phyloP scores from a whole-genome alignment of 495 filamentous ascomycete genomes.

The Aspergillus affinis region DNA sequence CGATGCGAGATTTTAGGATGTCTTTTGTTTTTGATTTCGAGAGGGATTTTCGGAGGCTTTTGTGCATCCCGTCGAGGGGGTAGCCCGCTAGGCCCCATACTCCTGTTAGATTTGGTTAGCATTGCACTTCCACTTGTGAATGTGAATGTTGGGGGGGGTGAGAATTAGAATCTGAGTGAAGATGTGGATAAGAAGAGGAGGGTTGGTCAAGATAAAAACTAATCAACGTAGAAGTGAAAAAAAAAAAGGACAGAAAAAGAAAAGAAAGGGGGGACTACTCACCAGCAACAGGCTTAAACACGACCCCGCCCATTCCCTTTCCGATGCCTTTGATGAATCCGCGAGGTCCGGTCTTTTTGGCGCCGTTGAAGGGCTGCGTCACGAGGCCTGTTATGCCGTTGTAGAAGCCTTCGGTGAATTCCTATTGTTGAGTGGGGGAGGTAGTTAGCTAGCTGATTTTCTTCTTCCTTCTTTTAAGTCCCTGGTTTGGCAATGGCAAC shows the following conservation, averaged over 20 bases:
- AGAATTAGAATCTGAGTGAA: not conserved
- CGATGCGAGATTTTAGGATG: constrained; percentile 68
- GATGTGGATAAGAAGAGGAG: not conserved
- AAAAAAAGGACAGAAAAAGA: too few species aligned
- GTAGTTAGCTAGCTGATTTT: too few species aligned
- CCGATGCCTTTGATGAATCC: constrained; percentile 76
- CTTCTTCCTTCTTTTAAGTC: too few species aligned
- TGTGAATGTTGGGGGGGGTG: too few species aligned
- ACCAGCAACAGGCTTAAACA: constrained; percentile 71
- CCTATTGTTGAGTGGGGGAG: constrained; percentile 27
- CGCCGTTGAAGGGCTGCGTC: constrained; percentile 66
- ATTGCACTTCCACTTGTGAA: too few species aligned
- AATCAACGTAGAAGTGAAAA: too few species aligned
- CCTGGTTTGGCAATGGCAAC: too few species aligned
- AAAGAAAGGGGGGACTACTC: constrained; percentile 17
- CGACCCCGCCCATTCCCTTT: constrained; percentile 69
- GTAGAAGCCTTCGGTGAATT: constrained; percentile 66
- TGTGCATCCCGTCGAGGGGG: constrained; percentile 72
- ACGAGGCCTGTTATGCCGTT: constrained; percentile 72
- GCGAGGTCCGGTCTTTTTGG: constrained; percentile 63
- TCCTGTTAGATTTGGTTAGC: constrained; percentile 33
- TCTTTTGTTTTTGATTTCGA: constrained; percentile 65
- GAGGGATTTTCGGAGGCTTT: constrained; percentile 64
- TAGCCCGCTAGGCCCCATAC: constrained; percentile 71
- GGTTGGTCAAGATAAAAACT: constrained; percentile 7